These are phyloP conservation scores for Rhizopus delemar DNA, from an alignment of 371 early-diverging fungal species.

Conservation along the genomic window DNA sequence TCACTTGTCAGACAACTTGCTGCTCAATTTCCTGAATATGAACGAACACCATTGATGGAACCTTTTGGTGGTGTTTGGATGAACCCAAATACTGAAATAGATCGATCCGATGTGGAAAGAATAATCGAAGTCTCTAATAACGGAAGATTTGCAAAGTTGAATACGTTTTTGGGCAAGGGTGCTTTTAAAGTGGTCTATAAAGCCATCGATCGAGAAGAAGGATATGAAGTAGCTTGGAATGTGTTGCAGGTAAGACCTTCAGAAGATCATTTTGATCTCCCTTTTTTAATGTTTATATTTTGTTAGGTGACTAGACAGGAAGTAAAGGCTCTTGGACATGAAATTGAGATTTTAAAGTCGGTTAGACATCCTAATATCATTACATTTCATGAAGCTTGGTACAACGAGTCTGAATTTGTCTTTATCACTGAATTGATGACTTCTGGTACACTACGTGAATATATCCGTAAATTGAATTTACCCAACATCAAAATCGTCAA, in stretches of 20 bases:
- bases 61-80: slow-evolving; percentile 44
- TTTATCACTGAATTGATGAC: slow-evolving; percentile 96
- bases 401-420: slow-evolving; percentile 70
- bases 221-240: slow-evolving; percentile 92
- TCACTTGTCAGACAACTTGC: slow-evolving; percentile 44
- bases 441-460: slow-evolving; percentile 82
- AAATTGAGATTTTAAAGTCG: slow-evolving; percentile 71
- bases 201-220: slow-evolving; percentile 85
- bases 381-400: slow-evolving; percentile 74
- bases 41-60: slow-evolving; percentile 33
- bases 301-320: slow-evolving; percentile 30
- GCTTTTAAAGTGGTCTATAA: slow-evolving; percentile 89
- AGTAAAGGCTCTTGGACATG: slow-evolving; percentile 50
- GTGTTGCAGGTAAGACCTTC: slow-evolving; percentile 41
- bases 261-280: not conserved
- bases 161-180: slow-evolving; percentile 74
- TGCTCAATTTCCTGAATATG: slow-evolving; percentile 40
- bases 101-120: slow-evolving; percentile 42
- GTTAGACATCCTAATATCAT: slow-evolving; percentile 89
- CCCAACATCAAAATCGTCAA: slow-evolving; percentile 79
- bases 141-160: slow-evolving; percentile 71
- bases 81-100: slow-evolving; percentile 37
- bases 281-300: not conserved
- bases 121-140: slow-evolving; percentile 67
- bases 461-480: slow-evolving; percentile 70